Evolutionary conservation across 169 alveolate species (phyloP), one percentile per base, ranked within the genome.

Genomic region (Plasmodium cynomolgi): DNA sequence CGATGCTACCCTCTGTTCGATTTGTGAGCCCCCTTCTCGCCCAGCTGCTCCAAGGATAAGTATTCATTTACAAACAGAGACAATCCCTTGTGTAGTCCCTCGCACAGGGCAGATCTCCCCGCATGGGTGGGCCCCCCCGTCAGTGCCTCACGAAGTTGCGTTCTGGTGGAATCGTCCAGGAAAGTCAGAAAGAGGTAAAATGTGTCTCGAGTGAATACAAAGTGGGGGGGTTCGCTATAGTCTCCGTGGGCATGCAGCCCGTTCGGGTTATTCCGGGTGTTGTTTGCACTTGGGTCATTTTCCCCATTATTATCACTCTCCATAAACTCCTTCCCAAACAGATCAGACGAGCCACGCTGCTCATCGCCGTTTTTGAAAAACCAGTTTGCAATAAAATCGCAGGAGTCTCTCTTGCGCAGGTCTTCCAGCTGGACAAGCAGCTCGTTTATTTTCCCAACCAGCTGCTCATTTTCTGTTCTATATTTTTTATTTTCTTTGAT

Each of bases 401-500:
- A 68, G 23, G 17, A 15, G 34, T 80, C 54, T 23, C 74, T 90
- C 33, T 90, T 90, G 41, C 50, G 41, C 23, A 90, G 20, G 74
- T 90, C 84, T 34, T 23, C 33, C 29, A 90, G 47, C 37, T 81
- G 77, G n/a, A 90, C 84, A 37, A 80, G 80, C 83, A 90, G n/a
- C 29, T 29, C 33, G 83, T 68, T 90, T 80, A 90, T 90, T 90
- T 90, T 80, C 15, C 83, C 83, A 41, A 23, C 54, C 56, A 90
- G 72, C 54, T 54, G 80, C 74, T 90, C 75, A 39, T 90, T 90
- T 68, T 68, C 37, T 74, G 23, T 81, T 90, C 54, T 90, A 31
- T 90, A 90, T 29, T 80, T 62, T 20, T 56, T 58, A 81, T 90
- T 90, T 81, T 90, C 94, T 29, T 74, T 80, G 33, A 58, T 90